A percentile compares a stretch with the other conserved stretches of the same genome.
phyloP scores from a whole-genome alignment of 1,284 basidiomycete species.

The Psilocybe mexicana region DNA sequence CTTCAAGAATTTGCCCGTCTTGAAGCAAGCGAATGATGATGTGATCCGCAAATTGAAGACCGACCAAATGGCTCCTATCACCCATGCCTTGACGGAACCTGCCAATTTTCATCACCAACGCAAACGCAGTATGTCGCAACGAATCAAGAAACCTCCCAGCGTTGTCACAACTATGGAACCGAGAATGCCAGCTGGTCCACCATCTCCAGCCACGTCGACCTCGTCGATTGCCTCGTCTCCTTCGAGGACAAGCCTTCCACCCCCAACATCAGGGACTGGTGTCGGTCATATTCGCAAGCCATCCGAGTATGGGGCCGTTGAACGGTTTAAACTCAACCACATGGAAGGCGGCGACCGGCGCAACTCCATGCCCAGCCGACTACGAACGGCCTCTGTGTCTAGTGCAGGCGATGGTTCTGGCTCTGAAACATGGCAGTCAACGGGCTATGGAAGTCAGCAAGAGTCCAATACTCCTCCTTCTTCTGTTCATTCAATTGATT shows the following conservation, averaged over 20 bases:
- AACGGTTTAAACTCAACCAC: slow-evolving; percentile 82
- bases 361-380: slow-evolving; percentile 85
- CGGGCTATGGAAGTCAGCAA: slow-evolving; percentile 55
- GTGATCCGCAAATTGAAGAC: slow-evolving; percentile 94
- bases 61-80: slow-evolving; percentile 73
- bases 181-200: slow-evolving; percentile 67
- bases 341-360: slow-evolving; percentile 74
- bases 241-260: slow-evolving; percentile 70
- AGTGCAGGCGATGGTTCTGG: slow-evolving; percentile 75
- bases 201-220: slow-evolving; percentile 90
- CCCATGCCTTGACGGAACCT: slow-evolving; percentile 72
- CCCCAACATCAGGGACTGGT: slow-evolving; percentile 68
- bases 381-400: slow-evolving; percentile 86
- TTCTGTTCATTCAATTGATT: slow-evolving; percentile 76
- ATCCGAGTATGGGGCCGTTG: slow-evolving; percentile 82
- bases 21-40: slow-evolving; percentile 99
- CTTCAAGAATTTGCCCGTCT: slow-evolving; percentile 95
- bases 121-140: slow-evolving; percentile 71
- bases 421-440: slow-evolving; percentile 73
- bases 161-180: slow-evolving; percentile 70
- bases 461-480: slow-evolving; percentile 69
- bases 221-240: slow-evolving; percentile 93
- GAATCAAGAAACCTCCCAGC: slow-evolving; percentile 76
- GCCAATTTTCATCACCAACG: slow-evolving; percentile 54
- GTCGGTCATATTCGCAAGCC: slow-evolving; percentile 75